These are phyloP conservation scores for Dactylonectria macrodidyma DNA, from an alignment of 2,329 filamentous ascomycete genomes.

Conservation along the genomic window DNA sequence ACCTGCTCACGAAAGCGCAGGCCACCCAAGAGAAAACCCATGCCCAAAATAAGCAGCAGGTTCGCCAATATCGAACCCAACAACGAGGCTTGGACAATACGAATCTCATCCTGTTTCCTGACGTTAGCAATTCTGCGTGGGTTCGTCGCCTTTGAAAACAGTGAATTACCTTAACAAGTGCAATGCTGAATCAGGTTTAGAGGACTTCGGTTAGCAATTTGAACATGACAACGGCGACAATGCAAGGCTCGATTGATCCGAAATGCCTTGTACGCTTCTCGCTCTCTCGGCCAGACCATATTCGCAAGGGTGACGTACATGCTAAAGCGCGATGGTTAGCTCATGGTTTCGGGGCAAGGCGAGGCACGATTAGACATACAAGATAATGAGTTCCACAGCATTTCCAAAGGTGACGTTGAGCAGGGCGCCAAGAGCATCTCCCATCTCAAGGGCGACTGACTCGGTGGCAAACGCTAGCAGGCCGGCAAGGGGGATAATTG, in stretches of 20 bases:
- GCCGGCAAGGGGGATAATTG: constrained; percentile 82
- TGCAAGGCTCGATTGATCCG: constrained; percentile 38
- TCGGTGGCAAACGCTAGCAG: constrained; percentile 82
- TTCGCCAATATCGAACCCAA: constrained; percentile 93
- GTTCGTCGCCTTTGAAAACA: too few species aligned
- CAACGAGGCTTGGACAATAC: constrained; percentile 91
- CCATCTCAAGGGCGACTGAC: constrained; percentile 79
- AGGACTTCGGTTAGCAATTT: constrained; percentile 33
- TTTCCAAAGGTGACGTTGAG: constrained; percentile 86
- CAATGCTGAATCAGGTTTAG: constrained; percentile 71
- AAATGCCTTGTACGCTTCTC: constrained; percentile 31
- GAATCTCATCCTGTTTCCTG: constrained; percentile 77
- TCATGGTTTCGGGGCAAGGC: neutral
- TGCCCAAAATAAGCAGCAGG: constrained; percentile 88
- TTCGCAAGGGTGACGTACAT: constrained; percentile 63
- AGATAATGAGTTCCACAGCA: constrained; percentile 85
- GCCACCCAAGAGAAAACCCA: constrained; percentile 91
- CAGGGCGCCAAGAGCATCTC: constrained; percentile 80
- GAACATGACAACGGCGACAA: constrained; percentile 15
- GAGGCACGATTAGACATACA: constrained; percentile 58
- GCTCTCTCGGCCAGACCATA: constrained; percentile 29
- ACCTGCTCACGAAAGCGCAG: constrained; percentile 90
- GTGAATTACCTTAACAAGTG: constrained; percentile 73
- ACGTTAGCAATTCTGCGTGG: neutral
- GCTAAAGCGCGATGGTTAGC: constrained; percentile 52